Base-by-base conservation (phyloP, 1,139 yeast genomes). In the Zygosaccharomyces sapae region DNA sequence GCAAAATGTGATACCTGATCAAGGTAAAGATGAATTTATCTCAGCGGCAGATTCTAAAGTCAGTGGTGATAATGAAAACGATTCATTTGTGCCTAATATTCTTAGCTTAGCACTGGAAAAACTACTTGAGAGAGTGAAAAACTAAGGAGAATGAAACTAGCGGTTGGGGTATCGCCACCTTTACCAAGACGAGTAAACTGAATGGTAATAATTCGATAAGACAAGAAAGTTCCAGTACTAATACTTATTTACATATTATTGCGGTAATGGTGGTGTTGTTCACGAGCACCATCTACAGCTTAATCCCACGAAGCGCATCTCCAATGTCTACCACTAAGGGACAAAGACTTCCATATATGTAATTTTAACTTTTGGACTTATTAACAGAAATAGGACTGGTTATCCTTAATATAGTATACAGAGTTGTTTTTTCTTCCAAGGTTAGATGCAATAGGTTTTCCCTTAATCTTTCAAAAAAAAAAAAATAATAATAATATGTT, bases 1-100 rank as follows among this genome's bases (percentile, higher is more conserved):
- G 20, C 97, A 90, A 65, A 80, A 84, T 49, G 87, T 87, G 1
- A 77, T 86, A 4, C 76, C 86, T 31, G 94, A 84, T 45, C 49
- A 53, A 29, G 49, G 44, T 7, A 46, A 38, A 18, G 42, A 38
- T 20, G 46, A 46, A 7, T 42, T 43, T 12, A 45, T 41, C 35
- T 49, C 36, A 12, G 41, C 36, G 5, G 46, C 43, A 18, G 40
- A 24, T n/a, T 34, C 44, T 13, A 8, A 13, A 48, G 30, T 5
- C 31, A 35, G 4, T 27, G 33, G 16, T 44, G 44, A 22, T 8
- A 5, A 4, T 29, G 31, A 36, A 18, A 43, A 44, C 31, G 50
- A 49, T 33, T 33, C 44, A 5, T 41, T 49, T 12, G 40, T 36
- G 19, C 46, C 45, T 10, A 53, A 54, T 38, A 38, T 58, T 25